phyloP scores from a whole-genome alignment of 192 early-diverging fungal genomes.

The Haplosporangium gracile region DNA sequence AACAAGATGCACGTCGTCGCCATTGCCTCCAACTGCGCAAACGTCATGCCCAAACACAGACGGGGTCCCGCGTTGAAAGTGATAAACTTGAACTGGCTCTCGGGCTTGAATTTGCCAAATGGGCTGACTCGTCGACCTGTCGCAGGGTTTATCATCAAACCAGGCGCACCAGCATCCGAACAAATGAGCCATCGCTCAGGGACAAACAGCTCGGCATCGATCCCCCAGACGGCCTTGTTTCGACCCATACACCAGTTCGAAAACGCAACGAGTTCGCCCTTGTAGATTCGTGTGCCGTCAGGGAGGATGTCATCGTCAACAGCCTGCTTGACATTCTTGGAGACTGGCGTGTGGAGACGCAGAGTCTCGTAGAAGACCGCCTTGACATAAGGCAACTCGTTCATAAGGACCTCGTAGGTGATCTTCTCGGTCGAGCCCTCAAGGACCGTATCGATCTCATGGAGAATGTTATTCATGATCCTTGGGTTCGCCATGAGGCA shows the following conservation, averaged over 20 bases:
- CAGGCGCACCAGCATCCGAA: background rate
- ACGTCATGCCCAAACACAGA: slow-evolving; percentile 49
- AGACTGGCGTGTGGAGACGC: slow-evolving; percentile 76
- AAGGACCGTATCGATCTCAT: slow-evolving; percentile 54
- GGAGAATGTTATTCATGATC: slow-evolving; percentile 43
- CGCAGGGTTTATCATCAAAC: background rate
- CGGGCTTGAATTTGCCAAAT: slow-evolving; percentile 40
- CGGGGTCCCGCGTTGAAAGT: slow-evolving; percentile 72
- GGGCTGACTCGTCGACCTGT: background rate
- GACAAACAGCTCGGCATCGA: slow-evolving; percentile 63
- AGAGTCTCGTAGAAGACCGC: slow-evolving; percentile 66
- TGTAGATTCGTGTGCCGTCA: slow-evolving; percentile 69
- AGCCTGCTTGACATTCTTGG: slow-evolving; percentile 66
- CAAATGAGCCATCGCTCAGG: slow-evolving; percentile 68
- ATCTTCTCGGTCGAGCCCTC: slow-evolving; percentile 20
- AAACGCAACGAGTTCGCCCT: slow-evolving; percentile 64
- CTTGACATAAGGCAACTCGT: slow-evolving; percentile 38
- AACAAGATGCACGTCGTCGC: slow-evolving; percentile 37
- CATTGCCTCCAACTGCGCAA: slow-evolving; percentile 57
- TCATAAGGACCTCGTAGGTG: slow-evolving; percentile 36
- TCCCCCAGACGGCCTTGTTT: slow-evolving; percentile 60
- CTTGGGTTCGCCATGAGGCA: slow-evolving; percentile 59
- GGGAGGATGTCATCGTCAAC: slow-evolving; percentile 71
- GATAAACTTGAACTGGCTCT: slow-evolving; percentile 61
- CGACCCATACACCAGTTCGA: slow-evolving; percentile 69